Percentiles rank a stretch among this genome's conserved stretches.
Evolutionary conservation across 495 filamentous ascomycete genomes (phyloP).

Genomic region (Entonaema liquescens): DNA sequence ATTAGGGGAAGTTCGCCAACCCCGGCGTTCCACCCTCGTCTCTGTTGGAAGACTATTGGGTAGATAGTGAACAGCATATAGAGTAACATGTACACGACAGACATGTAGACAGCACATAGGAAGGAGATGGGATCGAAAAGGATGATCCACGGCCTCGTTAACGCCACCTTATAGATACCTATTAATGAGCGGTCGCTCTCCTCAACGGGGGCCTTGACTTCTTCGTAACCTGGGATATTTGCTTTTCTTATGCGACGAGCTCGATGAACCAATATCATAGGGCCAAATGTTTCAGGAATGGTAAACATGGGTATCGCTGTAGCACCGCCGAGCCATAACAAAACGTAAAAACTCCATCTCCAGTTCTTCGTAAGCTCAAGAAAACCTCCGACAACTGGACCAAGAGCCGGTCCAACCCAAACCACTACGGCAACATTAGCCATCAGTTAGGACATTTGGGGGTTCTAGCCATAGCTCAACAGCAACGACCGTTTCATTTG

Average conservation of each 20-base stretch:
- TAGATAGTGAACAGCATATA: constrained; percentile 64
- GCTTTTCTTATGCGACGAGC: constrained; percentile 58
- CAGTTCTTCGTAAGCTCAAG: constrained; percentile 56
- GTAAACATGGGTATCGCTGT: constrained; percentile 56
- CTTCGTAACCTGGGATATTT: constrained; percentile 53
- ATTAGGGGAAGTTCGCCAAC: constrained; percentile 62
- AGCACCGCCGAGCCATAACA: constrained; percentile 54
- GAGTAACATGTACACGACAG: constrained; percentile 61
- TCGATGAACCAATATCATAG: constrained; percentile 67
- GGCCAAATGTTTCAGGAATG: constrained; percentile 74
- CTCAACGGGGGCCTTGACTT: constrained; percentile 57
- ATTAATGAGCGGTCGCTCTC: constrained; percentile 50
- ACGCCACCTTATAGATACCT: constrained; percentile 59
- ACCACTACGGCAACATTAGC: constrained; percentile 40
- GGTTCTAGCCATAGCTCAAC: background rate
- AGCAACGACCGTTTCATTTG: background rate
- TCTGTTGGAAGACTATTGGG: constrained; percentile 63
- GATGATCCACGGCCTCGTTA: constrained; percentile 57
- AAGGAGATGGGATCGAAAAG: constrained; percentile 57
- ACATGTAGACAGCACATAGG: constrained; percentile 60
- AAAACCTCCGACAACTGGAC: constrained; percentile 61
- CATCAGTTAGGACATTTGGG: background rate
- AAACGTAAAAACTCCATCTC: constrained; percentile 60
- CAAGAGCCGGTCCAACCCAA: constrained; percentile 65
- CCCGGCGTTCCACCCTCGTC: constrained; percentile 62